Base-by-base conservation (phyloP, 495 filamentous ascomycete genomes). In the Talaromyces ruber region DNA sequence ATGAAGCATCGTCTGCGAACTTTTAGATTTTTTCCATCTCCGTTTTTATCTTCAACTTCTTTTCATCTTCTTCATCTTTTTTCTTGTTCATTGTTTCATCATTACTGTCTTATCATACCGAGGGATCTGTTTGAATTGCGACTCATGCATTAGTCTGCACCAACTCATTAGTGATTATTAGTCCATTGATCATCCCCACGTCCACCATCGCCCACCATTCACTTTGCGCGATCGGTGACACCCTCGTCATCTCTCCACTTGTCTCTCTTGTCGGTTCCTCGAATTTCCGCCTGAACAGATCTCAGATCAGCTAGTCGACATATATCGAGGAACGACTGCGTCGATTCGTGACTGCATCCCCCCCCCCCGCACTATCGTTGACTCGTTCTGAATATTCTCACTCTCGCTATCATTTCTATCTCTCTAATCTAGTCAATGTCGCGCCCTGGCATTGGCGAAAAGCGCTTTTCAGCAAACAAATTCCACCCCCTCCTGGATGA, bases 401-500 rank as follows among this genome's bases (percentile, higher is more conserved):
- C 54, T 2, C 24, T 57, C 54, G 43, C 12, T 14, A 11, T 14
- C 12, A 22, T 52, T 52, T 12, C 18, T 34, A 1, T 30, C 7
- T 6, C 7, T 21, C 29, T 29, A 11, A 3, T 55, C 6, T 28
- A 12, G 25, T 58, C 55, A 24, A 58, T 58, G 28, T 32, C 55
- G 28, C 68, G 70, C 34, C 67, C 73, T 65, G 74, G 74, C 57
- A 59, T 73, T 37, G 64, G 68, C 22, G 59, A 74, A 61, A 76
- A 75, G 62, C 74, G 75, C 57, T 71, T 77, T 60, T 76, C 73
- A 25, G 54, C 65, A 52, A 70, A 79, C 62, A 78, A 77, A 37
- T 82, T 82, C 50, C 72, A 78, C 50, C 76, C 79, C 29, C 66
- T 82, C n/a, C 75, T 72, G 11, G 74, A 78, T 29, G 70, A 77